A percentile compares a stretch with the other conserved stretches of the same genome.
Evolutionary conservation across 1,284 basidiomycete species (phyloP).

Genomic region (Amylostereum chailletii): DNA sequence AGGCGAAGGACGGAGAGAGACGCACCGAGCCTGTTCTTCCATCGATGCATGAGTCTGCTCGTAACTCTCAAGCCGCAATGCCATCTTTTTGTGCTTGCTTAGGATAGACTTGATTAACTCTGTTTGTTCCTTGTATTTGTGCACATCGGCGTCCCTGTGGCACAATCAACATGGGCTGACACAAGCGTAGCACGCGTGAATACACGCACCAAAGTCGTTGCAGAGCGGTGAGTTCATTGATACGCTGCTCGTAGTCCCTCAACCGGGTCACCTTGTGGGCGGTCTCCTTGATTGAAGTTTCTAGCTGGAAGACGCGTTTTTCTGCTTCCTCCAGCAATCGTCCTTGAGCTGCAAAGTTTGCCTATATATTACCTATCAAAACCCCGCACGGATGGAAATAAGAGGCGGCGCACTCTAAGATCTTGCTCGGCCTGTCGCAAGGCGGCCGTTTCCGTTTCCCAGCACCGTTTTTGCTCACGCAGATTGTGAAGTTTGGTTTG

Average conservation of each 20-base stretch:
- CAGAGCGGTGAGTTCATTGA: slow-evolving; percentile 62
- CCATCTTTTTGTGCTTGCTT: slow-evolving; percentile 53
- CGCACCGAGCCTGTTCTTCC: slow-evolving; percentile 49
- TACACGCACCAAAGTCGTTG: slow-evolving; percentile 59
- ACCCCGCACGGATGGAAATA: neutral
- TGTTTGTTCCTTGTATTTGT: slow-evolving; percentile 55
- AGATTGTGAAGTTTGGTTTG: slow-evolving; percentile 58
- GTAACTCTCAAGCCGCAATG: slow-evolving; percentile 48
- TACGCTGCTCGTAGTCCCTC: slow-evolving; percentile 63
- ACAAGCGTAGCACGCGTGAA: neutral
- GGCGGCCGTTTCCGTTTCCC: slow-evolving; percentile 51
- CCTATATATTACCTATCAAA: slow-evolving; percentile 29
- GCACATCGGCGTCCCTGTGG: slow-evolving; percentile 63
- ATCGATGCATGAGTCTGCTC: slow-evolving; percentile 40
- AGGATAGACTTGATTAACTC: slow-evolving; percentile 47
- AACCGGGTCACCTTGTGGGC: slow-evolving; percentile 67
- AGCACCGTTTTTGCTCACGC: slow-evolving; percentile 59
- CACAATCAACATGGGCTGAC: neutral
- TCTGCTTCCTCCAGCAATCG: slow-evolving; percentile 55
- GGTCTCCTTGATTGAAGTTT: slow-evolving; percentile 60
- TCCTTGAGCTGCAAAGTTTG: slow-evolving; percentile 58
- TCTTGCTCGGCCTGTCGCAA: slow-evolving; percentile 61
- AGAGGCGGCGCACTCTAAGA: slow-evolving; percentile 35
- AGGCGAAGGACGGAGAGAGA: neutral
- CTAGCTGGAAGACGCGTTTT: slow-evolving; percentile 48